Percentiles rank a stretch among this genome's conserved stretches.
Evolutionary conservation across 768 basidiomycete genomes (phyloP).

Genomic region (Rhodotorula kratochvilovae): DNA sequence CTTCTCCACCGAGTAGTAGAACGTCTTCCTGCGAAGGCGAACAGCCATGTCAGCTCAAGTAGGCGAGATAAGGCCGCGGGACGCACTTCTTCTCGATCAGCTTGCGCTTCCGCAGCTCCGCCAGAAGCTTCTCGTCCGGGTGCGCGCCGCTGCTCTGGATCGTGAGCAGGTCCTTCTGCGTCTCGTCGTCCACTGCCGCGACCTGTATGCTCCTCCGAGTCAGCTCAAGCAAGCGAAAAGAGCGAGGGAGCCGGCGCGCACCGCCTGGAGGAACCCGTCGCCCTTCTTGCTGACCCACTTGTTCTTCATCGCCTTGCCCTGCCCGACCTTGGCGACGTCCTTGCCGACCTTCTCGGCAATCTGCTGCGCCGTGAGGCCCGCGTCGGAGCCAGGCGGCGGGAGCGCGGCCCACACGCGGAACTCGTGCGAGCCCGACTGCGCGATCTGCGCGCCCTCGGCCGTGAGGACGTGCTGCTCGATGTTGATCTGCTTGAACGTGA

Average conservation of each 20-base stretch:
- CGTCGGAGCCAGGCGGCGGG: slow-evolving; percentile 47
- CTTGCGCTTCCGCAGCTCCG: slow-evolving; percentile 87
- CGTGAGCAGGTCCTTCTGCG: slow-evolving; percentile 68
- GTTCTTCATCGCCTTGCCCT: slow-evolving; percentile 92
- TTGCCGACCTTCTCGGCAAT: slow-evolving; percentile 60
- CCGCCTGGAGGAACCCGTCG: slow-evolving; percentile 72
- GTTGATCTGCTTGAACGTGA: slow-evolving; percentile 73
- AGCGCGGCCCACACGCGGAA: slow-evolving; percentile 86
- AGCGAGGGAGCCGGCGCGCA: slow-evolving; percentile 50
- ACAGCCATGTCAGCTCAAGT: neutral
- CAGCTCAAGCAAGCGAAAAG: neutral
- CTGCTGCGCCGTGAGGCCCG: slow-evolving; percentile 20
- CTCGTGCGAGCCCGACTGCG: slow-evolving; percentile 82
- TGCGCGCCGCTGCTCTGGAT: slow-evolving; percentile 65
- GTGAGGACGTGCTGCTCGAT: slow-evolving; percentile 68
- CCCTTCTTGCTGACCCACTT: slow-evolving; percentile 94
- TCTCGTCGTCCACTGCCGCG: slow-evolving; percentile 64
- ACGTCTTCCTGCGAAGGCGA: slow-evolving; percentile 67
- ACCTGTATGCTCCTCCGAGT: slow-evolving; percentile 51
- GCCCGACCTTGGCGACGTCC: slow-evolving; percentile 85
- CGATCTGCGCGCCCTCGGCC: slow-evolving; percentile 74
- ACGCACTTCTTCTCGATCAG: slow-evolving; percentile 73
- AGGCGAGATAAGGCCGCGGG: neutral
- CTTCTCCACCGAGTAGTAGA: slow-evolving; percentile 87
- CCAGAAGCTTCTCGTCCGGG: slow-evolving; percentile 74